Base-by-base conservation (phyloP, 495 filamentous ascomycete genomes). In the Penicillium ochrochloron region DNA sequence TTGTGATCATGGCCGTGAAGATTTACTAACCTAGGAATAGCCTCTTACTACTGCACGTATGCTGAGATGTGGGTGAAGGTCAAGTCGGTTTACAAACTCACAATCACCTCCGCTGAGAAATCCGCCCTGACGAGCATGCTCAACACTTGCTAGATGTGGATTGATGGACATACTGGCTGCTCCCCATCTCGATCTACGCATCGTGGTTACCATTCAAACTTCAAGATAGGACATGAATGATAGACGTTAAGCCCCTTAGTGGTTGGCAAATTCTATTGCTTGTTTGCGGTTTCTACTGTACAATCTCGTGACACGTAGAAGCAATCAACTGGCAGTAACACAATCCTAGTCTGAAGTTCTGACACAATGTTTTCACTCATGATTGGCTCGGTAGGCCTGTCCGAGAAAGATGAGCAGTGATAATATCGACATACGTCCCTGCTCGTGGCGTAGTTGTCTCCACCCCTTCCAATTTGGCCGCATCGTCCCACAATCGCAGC, bases 31-130 rank as follows among this genome's bases (percentile, higher is more conserved):
- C 34, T 52, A 25, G 10, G 14, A 73, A 51, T 39, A 77, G 83
- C 74, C 1, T 84, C 82, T n/a, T 92, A 88, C 72, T 83, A 89
- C 66, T 93, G 90, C 83, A 89, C 85, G 0, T 93, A 93, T 62
- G 89, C 89, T 7, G 80, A 83, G 71, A 85, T 87, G 75, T 93
- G 87, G 85, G 81, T 92, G 14, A 80, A 80, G 60, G 88, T 93
- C 44, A 92, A 93, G 84, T 82, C 76, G 57, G 78, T 82, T 29
- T 92, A 85, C 68, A 71, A 57, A 0, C 68, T 92, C 44, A 84
- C 84, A 10, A 77, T 91, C 34, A 91, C 83, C 0, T 70, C 76
- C 37, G 81, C 78, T 0, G 89, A 91, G 77, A 90, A 88, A 82
- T 76, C 73, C 33, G 89, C 89, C 0, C 69, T 93, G 62, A 75